Base-by-base conservation (phyloP, 306 rosid species). In the Trifolium fragiferum region DNA sequence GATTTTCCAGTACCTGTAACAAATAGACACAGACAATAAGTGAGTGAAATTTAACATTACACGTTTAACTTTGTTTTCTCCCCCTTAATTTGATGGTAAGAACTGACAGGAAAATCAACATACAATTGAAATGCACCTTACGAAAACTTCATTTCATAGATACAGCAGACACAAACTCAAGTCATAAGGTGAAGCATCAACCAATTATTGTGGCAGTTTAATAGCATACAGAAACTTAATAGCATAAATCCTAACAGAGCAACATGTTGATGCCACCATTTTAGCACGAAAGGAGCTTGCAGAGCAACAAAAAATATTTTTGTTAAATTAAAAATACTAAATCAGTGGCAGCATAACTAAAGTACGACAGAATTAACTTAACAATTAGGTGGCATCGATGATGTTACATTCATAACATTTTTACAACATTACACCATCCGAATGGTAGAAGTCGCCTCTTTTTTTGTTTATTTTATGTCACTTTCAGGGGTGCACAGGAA, bases 1-100 rank as follows among this genome's bases (percentile, higher is more conserved):
- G 98, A 93, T 80, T 93, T 93, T 60, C 98, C 98, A 33, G 97
- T 89, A 77, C 97, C 98, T 93, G 77, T 19, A 74, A 54, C 72
- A 70, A 73, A 69, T 35, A 51, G 5, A 30, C 10, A 33, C 4
- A 30, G 46, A 27, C 12, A 62, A 43, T 23, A 73, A 18, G 18
- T 10, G 44, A 72, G 82, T 68, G 21, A 81, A 77, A 55, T 54
- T 50, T 54, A 33, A 25, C 70, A 66, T 33, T 38, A 41, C 37
- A 32, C 11, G 21, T 71, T 12, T 63, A 2, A 11, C 7, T 51
- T 71, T 51, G 33, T 16, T 51, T 71, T 51, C 15, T 16, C 32
- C 8, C 16, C 49, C 57, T 59, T 7, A 64, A 47, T 15, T 65
- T 66, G 47, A 75, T 57, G 70, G 50, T 66, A 35, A 76, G 69